Evolutionary conservation across 169 alveolate genomes (phyloP), one percentile per base, ranked within the genome.

Genomic region (Cryptosporidium viatorum): DNA sequence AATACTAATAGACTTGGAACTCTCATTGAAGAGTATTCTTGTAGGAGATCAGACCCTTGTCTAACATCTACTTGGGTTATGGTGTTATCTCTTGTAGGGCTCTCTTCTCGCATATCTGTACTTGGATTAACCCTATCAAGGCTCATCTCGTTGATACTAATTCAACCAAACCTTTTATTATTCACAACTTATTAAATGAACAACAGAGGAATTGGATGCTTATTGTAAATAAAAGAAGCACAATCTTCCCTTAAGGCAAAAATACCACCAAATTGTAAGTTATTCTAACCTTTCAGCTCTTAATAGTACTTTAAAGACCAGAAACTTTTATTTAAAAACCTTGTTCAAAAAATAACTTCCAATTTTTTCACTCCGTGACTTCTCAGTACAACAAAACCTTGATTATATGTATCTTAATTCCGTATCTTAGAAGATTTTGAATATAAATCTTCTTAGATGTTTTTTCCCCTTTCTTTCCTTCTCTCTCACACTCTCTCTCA

Each of bases 71-170:
- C 71, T 33, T 33, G 43, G 10, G 26, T 31, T 3, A 65, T 65
- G 29, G 12, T 26, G 8, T 37, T n/a, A 16, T 65, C 71, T 65
- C 71, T 37, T n/a, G 33, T 33, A 8, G 71, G 71, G 50, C 71
- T 65, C 3, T 65, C 71, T 10, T 65, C 71, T 31, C 52, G 71
- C 52, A 65, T 65, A 3, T 65, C 71, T 29, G 51, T 29, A 31
- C 29, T 33, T 29, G 29, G 29, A n/a, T 59, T 59, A 59, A 59
- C 69, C 69, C 37, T 9, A 12, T 59, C 69, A 23, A 59, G 37
- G 69, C 23, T 59, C 69, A 59, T 65, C 33, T 65, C 29, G 43
- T 7, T n/a, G 52, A 59, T 10, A 59, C 69, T 3, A 59, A 31
- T 59, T 31, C 69, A 26, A 14, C 31, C 69, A 31, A 48, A 48